These are phyloP conservation scores for Cyberlindnera xylosilytica DNA, from an alignment of 805 yeast genomes.

Conservation along the genomic window DNA sequence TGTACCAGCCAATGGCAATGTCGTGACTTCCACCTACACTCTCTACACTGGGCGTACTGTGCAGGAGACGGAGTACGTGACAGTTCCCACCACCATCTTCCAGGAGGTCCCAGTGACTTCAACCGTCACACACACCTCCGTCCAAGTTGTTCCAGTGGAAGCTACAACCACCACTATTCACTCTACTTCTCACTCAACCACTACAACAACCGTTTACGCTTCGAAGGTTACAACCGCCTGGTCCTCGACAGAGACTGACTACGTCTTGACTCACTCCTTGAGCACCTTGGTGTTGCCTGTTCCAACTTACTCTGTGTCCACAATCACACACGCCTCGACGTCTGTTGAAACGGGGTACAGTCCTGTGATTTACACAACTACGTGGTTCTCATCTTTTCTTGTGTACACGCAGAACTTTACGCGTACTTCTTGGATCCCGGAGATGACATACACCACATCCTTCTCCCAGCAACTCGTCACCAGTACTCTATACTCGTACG, in stretches of 20 bases:
- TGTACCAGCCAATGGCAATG: constrained; percentile 18
- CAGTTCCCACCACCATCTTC: constrained; percentile 9
- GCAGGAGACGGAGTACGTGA: constrained; percentile 1
- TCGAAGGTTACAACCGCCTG: background rate
- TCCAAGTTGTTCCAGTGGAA: constrained; percentile 6
- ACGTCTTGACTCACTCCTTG: constrained; percentile 3
- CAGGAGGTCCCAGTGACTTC: constrained; percentile 5
- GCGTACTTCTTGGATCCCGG: constrained; percentile 11
- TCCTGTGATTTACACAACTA: constrained; percentile 2
- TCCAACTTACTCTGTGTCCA: constrained; percentile 7
- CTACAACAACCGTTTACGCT: constrained; percentile 14
- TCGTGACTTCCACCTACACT: constrained; percentile 20
- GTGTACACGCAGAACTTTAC: constrained; percentile 12
- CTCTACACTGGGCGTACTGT: constrained; percentile 2
- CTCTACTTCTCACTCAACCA: constrained; percentile 12
- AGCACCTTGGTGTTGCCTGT: constrained; percentile 19
- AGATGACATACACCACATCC: constrained; percentile 1
- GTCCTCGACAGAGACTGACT: constrained; percentile 5
- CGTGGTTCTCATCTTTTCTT: constrained; percentile 9
- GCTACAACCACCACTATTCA: constrained; percentile 4
- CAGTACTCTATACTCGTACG: constrained; percentile 3
- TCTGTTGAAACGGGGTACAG: constrained; percentile 2
- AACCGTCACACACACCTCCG: constrained; percentile 1
- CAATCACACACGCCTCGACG: constrained; percentile 3
- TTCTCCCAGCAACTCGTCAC: constrained; percentile 2